These are phyloP conservation scores for Nakazawaea pomicola DNA, from an alignment of 805 yeast genomes.

Conservation along the genomic window DNA sequence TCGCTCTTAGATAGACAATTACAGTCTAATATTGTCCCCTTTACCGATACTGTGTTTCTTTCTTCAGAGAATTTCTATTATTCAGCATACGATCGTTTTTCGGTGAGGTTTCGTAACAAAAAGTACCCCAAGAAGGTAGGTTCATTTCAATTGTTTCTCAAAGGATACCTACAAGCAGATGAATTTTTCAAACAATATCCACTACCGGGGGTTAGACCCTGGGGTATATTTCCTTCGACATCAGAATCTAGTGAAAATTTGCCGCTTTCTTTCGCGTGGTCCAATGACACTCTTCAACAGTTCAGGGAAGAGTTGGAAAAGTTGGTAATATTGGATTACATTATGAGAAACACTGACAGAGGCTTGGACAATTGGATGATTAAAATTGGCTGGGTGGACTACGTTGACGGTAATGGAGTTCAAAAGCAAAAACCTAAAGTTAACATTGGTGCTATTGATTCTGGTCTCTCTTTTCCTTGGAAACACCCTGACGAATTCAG, in stretches of 20 bases:
- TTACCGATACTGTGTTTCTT: conserved; percentile 51
- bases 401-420: conserved; percentile 14
- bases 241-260: conserved; percentile 2
- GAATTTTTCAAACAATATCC: conserved; percentile 53
- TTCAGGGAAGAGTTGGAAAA: conserved; percentile 63
- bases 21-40: conserved; percentile 57
- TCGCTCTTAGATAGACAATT: conserved; percentile 58
- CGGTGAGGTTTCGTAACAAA: conserved; percentile 17
- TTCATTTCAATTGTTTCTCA: conserved; percentile 58
- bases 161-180: conserved; percentile 57
- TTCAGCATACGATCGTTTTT: conserved; percentile 39
- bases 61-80: conserved; percentile 48
- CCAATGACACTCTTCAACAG: conserved; percentile 38
- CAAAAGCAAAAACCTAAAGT: conserved; percentile 38
- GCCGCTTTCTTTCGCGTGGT: conserved; percentile 44
- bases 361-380: conserved; percentile 81
- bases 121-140: conserved; percentile 49
- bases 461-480: conserved; percentile 76
- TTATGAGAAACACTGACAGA: conserved; percentile 71
- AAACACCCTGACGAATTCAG: conserved; percentile 82
- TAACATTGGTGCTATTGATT: conserved; percentile 67
- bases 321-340: conserved; percentile 63
- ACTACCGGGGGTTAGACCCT: conserved; percentile 39
- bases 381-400: conserved; percentile 37
- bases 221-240: neutral